Percentiles rank a stretch among this genome's conserved stretches.
phyloP scores from a whole-genome alignment of 2,329 filamentous ascomycete species.

The Epichloe scottii region DNA sequence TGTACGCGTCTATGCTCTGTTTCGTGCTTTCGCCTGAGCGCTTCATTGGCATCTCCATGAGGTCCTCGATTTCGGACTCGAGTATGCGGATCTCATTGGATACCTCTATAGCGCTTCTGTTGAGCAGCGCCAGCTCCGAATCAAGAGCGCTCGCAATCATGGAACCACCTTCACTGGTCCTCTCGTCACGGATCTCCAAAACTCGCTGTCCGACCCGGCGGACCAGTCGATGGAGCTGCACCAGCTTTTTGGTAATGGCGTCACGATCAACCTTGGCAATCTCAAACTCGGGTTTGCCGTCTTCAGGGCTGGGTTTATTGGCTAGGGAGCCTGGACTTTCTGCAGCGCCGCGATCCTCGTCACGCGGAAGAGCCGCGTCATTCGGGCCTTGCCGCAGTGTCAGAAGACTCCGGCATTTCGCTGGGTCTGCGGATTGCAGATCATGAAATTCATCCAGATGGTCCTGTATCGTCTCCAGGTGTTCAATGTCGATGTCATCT shows the following conservation, averaged over 20 bases:
- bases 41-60: background rate
- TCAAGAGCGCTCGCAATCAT: conserved; percentile 9
- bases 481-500: conserved; percentile 39
- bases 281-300: background rate
- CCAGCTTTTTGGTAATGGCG: conserved; percentile 1
- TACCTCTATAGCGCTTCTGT: conserved; percentile 5
- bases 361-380: background rate
- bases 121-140: conserved; percentile 19
- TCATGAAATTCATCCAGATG: conserved; percentile 14
- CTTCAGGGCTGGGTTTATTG: background rate
- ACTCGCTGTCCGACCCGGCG: conserved; percentile 2
- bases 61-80: conserved; percentile 6
- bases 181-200: conserved; percentile 4
- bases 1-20: conserved; percentile 35
- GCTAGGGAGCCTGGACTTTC: background rate
- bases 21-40: conserved; percentile 9
- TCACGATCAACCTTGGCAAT: conserved; percentile 1
- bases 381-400: background rate
- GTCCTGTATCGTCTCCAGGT: conserved; percentile 17
- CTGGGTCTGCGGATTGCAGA: conserved; percentile 3
- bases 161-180: background rate
- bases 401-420: background rate
- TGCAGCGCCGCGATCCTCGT: background rate
- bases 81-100: conserved; percentile 7
- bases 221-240: conserved; percentile 4